Conservation (phyloP, 192 early-diverging fungal species). For the Coemansia sp. region DNA sequence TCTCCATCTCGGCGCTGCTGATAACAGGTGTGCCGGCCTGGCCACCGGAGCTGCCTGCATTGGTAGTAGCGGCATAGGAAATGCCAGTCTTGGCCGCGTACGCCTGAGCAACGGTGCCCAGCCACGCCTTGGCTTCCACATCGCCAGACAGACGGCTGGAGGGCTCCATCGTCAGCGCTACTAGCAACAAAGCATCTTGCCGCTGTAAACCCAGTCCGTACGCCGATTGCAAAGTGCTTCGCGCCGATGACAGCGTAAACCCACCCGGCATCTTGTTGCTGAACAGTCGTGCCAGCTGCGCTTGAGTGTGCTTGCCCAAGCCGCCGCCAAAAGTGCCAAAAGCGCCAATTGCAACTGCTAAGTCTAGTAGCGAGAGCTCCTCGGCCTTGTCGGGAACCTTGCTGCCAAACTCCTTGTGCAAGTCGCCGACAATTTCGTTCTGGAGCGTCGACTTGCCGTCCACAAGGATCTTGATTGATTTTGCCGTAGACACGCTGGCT, state of each 20-base stretch:
- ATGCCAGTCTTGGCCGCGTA: slow-evolving; percentile 79
- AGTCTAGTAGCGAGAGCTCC: slow-evolving; percentile 81
- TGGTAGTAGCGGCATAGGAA: slow-evolving; percentile 30
- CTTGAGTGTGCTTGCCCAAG: slow-evolving; percentile 75
- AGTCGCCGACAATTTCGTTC: slow-evolving; percentile 94
- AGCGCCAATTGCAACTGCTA: slow-evolving; percentile 62
- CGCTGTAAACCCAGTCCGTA: slow-evolving; percentile 82
- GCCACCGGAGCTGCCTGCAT: not conserved
- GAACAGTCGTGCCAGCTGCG: slow-evolving; percentile 75
- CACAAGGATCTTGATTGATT: slow-evolving; percentile 69
- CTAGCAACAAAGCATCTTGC: slow-evolving; percentile 71
- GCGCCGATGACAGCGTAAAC: slow-evolving; percentile 75
- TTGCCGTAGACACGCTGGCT: slow-evolving; percentile 68
- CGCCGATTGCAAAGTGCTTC: slow-evolving; percentile 61
- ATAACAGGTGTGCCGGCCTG: slow-evolving; percentile 58
- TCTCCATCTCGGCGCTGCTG: slow-evolving; percentile 86
- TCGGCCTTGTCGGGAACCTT: slow-evolving; percentile 88
- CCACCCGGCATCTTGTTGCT: slow-evolving; percentile 92
- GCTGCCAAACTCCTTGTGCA: slow-evolving; percentile 88
- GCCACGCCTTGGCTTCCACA: slow-evolving; percentile 13
- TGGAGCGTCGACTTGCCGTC: slow-evolving; percentile 89
- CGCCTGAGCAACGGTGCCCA: slow-evolving; percentile 73
- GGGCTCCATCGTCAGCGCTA: slow-evolving; percentile 82
- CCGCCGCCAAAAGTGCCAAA: slow-evolving; percentile 54
- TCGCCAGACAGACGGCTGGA: slow-evolving; percentile 63